Percentiles rank a stretch among this genome's conserved stretches.
Evolutionary conservation across 2,329 filamentous ascomycete species (phyloP).

Genomic region (Microascus cirrosus): DNA sequence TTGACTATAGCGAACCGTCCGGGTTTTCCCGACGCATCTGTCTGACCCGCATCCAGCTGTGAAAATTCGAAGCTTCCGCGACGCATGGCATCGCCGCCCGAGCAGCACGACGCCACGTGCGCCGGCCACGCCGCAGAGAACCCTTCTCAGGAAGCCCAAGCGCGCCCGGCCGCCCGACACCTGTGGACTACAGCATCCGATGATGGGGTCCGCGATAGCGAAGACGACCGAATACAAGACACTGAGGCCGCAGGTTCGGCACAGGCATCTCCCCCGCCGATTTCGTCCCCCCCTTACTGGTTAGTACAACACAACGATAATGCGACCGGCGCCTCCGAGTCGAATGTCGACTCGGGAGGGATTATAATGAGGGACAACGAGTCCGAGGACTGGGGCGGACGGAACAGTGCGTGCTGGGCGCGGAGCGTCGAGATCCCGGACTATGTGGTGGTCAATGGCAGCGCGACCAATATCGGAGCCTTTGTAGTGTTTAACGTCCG

Average conservation of each 20-base stretch:
- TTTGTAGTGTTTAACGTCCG: constrained; percentile 93
- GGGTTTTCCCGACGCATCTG: neutral
- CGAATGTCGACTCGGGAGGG: constrained; percentile 18
- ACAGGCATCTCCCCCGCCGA: neutral
- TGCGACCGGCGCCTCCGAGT: neutral
- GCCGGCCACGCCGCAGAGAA: neutral
- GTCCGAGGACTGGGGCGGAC: constrained; percentile 33
- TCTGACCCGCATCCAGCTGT: neutral
- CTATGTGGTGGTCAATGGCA: constrained; percentile 44
- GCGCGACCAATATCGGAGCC: constrained; percentile 56
- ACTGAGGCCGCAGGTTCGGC: neutral
- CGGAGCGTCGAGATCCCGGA: constrained; percentile 49
- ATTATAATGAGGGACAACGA: constrained; percentile 56
- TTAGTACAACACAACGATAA: neutral
- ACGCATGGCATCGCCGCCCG: neutral
- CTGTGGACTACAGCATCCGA: neutral
- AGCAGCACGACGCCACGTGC: neutral
- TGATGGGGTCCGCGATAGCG: neutral
- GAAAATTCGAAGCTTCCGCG: neutral
- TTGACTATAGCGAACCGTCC: neutral
- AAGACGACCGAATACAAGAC: neutral
- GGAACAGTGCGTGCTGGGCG: constrained; percentile 52
- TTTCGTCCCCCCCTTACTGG: constrained; percentile 3
- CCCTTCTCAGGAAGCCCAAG: neutral
- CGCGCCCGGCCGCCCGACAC: neutral